Conservation (phyloP, 495 filamentous ascomycete species). For the Daldinia childiae region DNA sequence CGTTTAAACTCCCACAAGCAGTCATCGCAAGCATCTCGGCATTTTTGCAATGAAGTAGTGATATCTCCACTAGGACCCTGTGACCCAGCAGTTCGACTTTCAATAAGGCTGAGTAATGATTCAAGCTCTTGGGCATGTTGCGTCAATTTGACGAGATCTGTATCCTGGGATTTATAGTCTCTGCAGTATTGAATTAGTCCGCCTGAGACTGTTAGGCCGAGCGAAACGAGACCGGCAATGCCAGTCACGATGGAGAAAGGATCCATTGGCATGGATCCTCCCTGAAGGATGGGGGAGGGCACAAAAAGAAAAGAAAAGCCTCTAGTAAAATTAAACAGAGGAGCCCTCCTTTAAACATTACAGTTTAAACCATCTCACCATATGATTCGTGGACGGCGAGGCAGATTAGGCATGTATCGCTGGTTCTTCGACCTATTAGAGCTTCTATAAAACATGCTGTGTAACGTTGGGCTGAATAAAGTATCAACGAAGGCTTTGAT, state of each 20-base stretch:
- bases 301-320: background rate
- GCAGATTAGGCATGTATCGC: background rate
- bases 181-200: conserved; percentile 22
- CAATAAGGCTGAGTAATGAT: conserved; percentile 4
- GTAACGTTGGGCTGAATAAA: background rate
- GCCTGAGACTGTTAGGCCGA: conserved; percentile 15
- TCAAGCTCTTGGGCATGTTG: conserved; percentile 21
- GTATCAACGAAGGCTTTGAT: background rate
- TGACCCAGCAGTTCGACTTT: background rate
- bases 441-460: background rate
- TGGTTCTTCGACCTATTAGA: background rate
- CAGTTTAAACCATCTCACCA: background rate
- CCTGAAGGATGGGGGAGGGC: background rate
- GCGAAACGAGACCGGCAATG: conserved; percentile 17
- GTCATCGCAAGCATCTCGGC: conserved; percentile 16
- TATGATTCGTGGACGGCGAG: background rate
- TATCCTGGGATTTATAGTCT: conserved; percentile 15
- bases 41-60: conserved; percentile 5
- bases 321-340: background rate
- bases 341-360: background rate
- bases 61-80: conserved; percentile 2
- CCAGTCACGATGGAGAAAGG: conserved; percentile 15
- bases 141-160: conserved; percentile 11
- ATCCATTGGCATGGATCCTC: background rate
- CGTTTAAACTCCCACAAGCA: conserved; percentile 21